These are phyloP conservation scores for Aspergillus uvarum DNA, from an alignment of 2,329 filamentous ascomycete species.

Conservation along the genomic window DNA sequence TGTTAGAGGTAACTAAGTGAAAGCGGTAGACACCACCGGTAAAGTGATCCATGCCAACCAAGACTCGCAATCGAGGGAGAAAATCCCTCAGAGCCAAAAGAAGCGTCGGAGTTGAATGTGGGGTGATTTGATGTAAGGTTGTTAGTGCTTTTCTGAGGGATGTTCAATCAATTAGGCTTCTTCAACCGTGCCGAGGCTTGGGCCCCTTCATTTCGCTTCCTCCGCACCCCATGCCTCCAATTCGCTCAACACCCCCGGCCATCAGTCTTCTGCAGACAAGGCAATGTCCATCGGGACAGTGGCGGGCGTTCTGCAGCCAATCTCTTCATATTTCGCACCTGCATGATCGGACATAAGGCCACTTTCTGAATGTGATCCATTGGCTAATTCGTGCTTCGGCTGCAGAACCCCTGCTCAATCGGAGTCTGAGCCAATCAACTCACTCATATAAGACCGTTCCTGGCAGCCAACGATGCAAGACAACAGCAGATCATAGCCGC, in stretches of 20 bases:
- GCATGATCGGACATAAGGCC: not conserved
- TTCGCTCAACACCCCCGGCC: not conserved
- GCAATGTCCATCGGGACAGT: not conserved
- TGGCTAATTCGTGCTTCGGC: not conserved
- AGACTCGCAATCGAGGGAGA: too few relatives aligned
- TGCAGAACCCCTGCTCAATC: not conserved
- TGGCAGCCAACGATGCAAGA: not conserved
- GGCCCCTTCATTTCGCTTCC: not conserved
- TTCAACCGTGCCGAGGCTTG: not conserved
- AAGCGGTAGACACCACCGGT: too few relatives aligned
- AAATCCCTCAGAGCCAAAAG: too few relatives aligned
- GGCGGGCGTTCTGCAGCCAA: not conserved
- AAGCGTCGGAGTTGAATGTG: too few relatives aligned
- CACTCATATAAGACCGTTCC: not conserved
- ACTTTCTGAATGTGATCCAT: not conserved
- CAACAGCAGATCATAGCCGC: not conserved
- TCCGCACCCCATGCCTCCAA: too few relatives aligned
- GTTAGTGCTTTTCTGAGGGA: too few relatives aligned
- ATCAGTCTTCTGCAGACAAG: not conserved
- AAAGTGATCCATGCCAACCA: too few relatives aligned
- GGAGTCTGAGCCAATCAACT: conserved; percentile 1
- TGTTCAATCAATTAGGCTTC: not conserved
- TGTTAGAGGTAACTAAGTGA: too few relatives aligned
- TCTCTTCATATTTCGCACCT: not conserved
- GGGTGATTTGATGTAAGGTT: not conserved